Evolutionary conservation across 768 basidiomycete species (phyloP).

Genomic region (Tylopilus subfusipes): DNA sequence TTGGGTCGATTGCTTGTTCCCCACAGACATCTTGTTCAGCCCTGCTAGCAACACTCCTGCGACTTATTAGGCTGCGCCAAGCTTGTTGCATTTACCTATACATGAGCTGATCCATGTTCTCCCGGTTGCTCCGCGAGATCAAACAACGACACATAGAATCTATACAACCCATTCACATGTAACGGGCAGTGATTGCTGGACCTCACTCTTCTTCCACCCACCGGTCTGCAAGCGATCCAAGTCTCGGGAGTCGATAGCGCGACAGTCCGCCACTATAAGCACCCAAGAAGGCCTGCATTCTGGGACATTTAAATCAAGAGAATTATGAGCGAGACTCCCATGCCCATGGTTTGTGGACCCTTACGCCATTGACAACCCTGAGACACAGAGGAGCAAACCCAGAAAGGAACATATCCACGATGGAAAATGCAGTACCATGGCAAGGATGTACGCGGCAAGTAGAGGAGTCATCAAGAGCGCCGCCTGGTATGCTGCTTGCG

Average conservation of each 20-base stretch:
- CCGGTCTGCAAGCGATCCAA: slow-evolving; percentile 62
- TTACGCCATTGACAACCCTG: slow-evolving; percentile 55
- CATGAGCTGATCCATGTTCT: background rate
- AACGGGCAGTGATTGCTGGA: background rate
- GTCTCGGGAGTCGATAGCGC: slow-evolving; percentile 57
- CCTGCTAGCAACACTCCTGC: background rate
- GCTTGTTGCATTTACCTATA: background rate
- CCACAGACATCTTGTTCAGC: background rate
- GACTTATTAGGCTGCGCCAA: background rate
- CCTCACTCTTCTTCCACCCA: slow-evolving; percentile 65
- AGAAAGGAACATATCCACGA: slow-evolving; percentile 48
- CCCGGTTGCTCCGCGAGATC: background rate
- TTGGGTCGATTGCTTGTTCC: background rate
- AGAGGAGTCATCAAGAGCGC: slow-evolving; percentile 67
- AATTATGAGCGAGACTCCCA: slow-evolving; percentile 2
- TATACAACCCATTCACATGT: background rate
- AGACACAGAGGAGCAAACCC: slow-evolving; percentile 42
- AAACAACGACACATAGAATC: background rate
- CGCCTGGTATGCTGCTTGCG: slow-evolving; percentile 66
- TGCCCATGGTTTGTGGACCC: slow-evolving; percentile 20
- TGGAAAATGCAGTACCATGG: slow-evolving; percentile 51
- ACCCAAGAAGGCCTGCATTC: slow-evolving; percentile 44
- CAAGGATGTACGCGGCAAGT: slow-evolving; percentile 51
- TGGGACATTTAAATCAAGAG: slow-evolving; percentile 7
- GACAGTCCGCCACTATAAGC: slow-evolving; percentile 48